Base-by-base conservation (phyloP, 441 rosid species). In the Gossypium davidsonii region DNA sequence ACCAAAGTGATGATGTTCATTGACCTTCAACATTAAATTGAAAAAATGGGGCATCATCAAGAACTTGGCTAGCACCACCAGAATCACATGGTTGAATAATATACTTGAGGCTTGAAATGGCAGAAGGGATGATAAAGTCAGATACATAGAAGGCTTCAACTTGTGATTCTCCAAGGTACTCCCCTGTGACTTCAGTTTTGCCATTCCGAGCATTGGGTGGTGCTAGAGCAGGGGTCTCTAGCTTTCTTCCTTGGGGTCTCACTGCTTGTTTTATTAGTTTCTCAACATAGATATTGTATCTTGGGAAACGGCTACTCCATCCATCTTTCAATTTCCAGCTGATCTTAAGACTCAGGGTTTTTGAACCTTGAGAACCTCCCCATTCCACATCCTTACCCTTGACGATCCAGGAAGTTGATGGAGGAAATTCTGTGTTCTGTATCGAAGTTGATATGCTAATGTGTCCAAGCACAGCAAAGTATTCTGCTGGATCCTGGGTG, bases 391-490 rank as follows among this genome's bases (percentile, higher is more conserved):
- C 55, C 25, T 76, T 81, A 72, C 83, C 87, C 49, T 86, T 79
- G 5, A 91, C 85, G 15, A 70, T 56, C 94, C 90, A 89, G 0
- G 83, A 74, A 73, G 82, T 72, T 0, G 85, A 74, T 39, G 88
- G 85, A 48, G 87, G 88, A 21, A 88, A 78, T 31, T 23, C 66
- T 7, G 70, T 55, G 68, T 28, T 68, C 26, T 77, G 85, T 34
- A 70, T 59, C 12, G 79, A 66, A 67, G 78, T 80, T 74, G 74
- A 79, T 62, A 94, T 82, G 42, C 80, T 63, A 62, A 92, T 76
- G 73, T 92, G 82, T 7, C 98, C 97, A 12, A 92, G 93, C 51
- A 88, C 74, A 6, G 94, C 89, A 76, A 74, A 69, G 51, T 85
- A 91, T 57, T 80, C 80, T 2, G 79, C 73, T 2, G 84, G 53